phyloP scores from a whole-genome alignment of 352 stramenopile species.

The Pythium phragmiticola region DNA sequence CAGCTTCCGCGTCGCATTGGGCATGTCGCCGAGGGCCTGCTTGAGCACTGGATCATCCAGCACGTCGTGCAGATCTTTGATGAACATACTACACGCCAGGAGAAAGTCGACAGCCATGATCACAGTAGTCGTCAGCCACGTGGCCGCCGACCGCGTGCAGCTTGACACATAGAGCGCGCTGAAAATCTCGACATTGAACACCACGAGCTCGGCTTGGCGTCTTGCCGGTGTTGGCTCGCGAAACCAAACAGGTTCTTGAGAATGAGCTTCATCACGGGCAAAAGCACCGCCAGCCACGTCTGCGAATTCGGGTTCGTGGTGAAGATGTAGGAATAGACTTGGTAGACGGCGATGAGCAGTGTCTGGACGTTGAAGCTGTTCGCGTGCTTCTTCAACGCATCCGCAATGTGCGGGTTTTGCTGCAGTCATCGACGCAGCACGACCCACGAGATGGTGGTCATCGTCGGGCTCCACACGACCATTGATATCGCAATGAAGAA shows the following conservation, averaged over 20 bases:
- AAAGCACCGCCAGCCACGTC: conserved; percentile 24
- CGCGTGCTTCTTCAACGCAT: conserved; percentile 10
- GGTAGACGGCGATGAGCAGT: conserved; percentile 20
- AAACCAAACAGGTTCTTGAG: conserved; percentile 32
- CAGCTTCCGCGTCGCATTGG: neutral
- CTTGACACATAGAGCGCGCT: conserved; percentile 35
- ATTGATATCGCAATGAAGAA: conserved; percentile 24
- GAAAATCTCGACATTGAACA: conserved; percentile 37
- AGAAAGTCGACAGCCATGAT: conserved; percentile 26
- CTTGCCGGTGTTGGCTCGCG: conserved; percentile 20
- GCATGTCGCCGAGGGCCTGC: neutral
- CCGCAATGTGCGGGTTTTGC: neutral
- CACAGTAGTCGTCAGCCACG: conserved; percentile 17
- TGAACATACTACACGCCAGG: conserved; percentile 17
- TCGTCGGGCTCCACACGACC: conserved; percentile 13
- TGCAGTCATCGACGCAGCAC: conserved; percentile 5
- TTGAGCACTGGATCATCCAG: conserved; percentile 7
- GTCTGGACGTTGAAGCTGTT: conserved; percentile 17
- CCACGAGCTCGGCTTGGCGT: conserved; percentile 25
- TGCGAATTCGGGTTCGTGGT: neutral
- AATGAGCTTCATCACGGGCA: conserved; percentile 35
- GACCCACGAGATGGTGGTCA: neutral
- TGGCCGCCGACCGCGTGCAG: conserved; percentile 33
- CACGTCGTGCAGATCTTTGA: conserved; percentile 22
- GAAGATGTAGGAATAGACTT: conserved; percentile 21